Evolutionary conservation across 805 yeast genomes (phyloP).

Genomic region (Ogataea thermomethanolica): DNA sequence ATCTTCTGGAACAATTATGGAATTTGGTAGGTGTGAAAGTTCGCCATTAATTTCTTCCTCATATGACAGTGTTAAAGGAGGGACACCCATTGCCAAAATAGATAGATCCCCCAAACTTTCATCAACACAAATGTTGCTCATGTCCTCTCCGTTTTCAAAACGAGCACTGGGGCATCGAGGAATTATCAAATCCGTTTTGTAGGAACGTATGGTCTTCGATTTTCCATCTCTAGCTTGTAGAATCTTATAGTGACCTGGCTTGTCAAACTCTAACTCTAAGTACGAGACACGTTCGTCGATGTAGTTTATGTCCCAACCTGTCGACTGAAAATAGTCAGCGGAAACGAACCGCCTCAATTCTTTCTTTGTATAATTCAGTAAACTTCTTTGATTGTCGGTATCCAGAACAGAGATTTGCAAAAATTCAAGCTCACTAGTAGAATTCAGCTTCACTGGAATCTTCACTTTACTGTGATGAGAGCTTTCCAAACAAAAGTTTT

Average conservation of each 20-base stretch:
- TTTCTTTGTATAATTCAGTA: slow-evolving; percentile 51
- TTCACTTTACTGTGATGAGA: slow-evolving; percentile 32
- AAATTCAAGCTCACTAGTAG: slow-evolving; percentile 66
- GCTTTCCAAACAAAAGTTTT: slow-evolving; percentile 56
- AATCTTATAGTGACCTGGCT: slow-evolving; percentile 78
- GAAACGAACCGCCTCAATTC: slow-evolving; percentile 44
- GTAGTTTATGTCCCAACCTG: slow-evolving; percentile 17
- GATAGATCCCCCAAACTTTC: slow-evolving; percentile 43
- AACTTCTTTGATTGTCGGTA: slow-evolving; percentile 37
- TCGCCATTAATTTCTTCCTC: slow-evolving; percentile 41
- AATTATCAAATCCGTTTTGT: slow-evolving; percentile 58
- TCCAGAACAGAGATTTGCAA: slow-evolving; percentile 64
- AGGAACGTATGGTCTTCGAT: slow-evolving; percentile 54
- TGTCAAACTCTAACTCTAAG: slow-evolving; percentile 58
- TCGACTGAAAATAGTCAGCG: slow-evolving; percentile 25
- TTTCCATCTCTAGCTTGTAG: slow-evolving; percentile 58
- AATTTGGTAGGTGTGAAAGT: slow-evolving; percentile 27
- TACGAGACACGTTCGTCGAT: slow-evolving; percentile 47
- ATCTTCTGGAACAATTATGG: slow-evolving; percentile 41
- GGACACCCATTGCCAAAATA: slow-evolving; percentile 66
- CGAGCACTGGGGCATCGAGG: slow-evolving; percentile 76
- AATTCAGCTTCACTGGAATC: slow-evolving; percentile 76
- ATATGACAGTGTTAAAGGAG: slow-evolving; percentile 66
- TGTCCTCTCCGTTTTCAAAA: slow-evolving; percentile 37
- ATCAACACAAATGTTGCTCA: slow-evolving; percentile 59